These are phyloP conservation scores for Phlyctochytrium bullatum DNA, from an alignment of 192 early-diverging fungal species.

Conservation along the genomic window DNA sequence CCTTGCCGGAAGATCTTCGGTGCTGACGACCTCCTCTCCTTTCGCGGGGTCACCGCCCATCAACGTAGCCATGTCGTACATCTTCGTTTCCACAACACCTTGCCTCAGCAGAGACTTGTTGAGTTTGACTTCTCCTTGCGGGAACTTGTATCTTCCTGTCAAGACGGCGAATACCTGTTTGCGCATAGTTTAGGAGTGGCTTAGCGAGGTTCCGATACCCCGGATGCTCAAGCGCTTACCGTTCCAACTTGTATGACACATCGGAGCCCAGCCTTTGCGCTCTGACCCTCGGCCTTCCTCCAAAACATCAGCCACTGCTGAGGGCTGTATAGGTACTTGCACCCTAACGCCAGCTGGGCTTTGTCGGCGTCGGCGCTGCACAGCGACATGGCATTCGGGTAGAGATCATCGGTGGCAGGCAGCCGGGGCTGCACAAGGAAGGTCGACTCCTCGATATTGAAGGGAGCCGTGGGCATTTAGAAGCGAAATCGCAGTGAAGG, in stretches of 20 bases:
- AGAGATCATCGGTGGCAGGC: constrained; percentile 12
- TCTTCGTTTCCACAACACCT: constrained; percentile 3
- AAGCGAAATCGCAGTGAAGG: too few species aligned
- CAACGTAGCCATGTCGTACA: neutral
- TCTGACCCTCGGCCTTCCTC: constrained; percentile 7
- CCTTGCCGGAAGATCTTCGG: neutral
- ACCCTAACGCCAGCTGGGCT: constrained; percentile 8
- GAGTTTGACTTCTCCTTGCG: constrained; percentile 5
- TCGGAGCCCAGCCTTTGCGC: constrained; percentile 13
- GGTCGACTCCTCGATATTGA: constrained; percentile 5
- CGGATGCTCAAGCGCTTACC: neutral
- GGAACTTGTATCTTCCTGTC: constrained; percentile 3
- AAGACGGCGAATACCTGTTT: constrained; percentile 10
- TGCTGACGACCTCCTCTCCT: neutral
- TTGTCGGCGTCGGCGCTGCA: constrained; percentile 7
- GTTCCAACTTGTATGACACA: constrained; percentile 23
- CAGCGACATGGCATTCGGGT: neutral
- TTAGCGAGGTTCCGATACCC: neutral
- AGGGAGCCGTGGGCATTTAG: neutral
- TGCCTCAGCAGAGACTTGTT: neutral
- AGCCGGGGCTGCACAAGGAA: constrained; percentile 5
- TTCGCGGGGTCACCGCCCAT: neutral
- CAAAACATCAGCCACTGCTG: constrained; percentile 15
- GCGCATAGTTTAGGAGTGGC: neutral
- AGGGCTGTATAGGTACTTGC: constrained; percentile 13